Percentiles rank a stretch among this genome's conserved stretches.
phyloP scores from a whole-genome alignment of 2,329 filamentous ascomycete species.

The Trichocomaceae sp. region DNA sequence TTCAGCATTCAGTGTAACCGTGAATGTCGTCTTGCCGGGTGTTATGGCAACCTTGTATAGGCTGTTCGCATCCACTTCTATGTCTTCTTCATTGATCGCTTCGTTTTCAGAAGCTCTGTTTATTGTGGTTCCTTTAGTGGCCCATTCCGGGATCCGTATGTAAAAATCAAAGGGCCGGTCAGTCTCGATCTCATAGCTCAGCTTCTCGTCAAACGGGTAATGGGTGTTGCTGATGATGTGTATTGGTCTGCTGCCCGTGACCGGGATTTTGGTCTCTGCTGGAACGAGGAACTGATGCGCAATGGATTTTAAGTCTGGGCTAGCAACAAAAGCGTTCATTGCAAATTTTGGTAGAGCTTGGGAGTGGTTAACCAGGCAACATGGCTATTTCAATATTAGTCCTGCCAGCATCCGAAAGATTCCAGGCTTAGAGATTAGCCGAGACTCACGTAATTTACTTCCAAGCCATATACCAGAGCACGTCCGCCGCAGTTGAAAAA shows the following conservation, averaged over 20 bases:
- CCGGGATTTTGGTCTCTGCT: slow-evolving; percentile 9
- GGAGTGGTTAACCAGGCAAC: slow-evolving; percentile 13
- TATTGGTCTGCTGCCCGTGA: slow-evolving; percentile 4
- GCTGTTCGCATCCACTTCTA: slow-evolving; percentile 8
- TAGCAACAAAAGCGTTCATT: slow-evolving; percentile 13
- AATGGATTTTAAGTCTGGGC: slow-evolving; percentile 9
- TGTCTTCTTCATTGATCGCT: slow-evolving; percentile 3
- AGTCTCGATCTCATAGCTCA: slow-evolving; percentile 9
- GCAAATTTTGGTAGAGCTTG: slow-evolving; percentile 13
- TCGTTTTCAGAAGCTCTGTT: slow-evolving; percentile 1
- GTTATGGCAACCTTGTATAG: slow-evolving; percentile 4
- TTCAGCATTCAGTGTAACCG: slow-evolving; percentile 6
- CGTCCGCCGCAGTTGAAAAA: slow-evolving; percentile 12
- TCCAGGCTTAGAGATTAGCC: not conserved
- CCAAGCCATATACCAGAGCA: slow-evolving; percentile 12
- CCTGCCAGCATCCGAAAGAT: not conserved
- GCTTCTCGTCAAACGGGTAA: slow-evolving; percentile 10
- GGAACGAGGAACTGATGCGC: slow-evolving; percentile 11
- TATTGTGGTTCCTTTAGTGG: slow-evolving; percentile 6
- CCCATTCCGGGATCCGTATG: slow-evolving; percentile 12
- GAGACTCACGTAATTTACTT: slow-evolving; percentile 12
- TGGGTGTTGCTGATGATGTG: slow-evolving; percentile 10
- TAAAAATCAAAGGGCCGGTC: slow-evolving; percentile 10
- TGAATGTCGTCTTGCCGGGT: slow-evolving; percentile 4
- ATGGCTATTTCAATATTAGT: slow-evolving; percentile 11